Base-by-base conservation (phyloP, 2,329 filamentous ascomycete genomes). In the Ilyonectria destructans region DNA sequence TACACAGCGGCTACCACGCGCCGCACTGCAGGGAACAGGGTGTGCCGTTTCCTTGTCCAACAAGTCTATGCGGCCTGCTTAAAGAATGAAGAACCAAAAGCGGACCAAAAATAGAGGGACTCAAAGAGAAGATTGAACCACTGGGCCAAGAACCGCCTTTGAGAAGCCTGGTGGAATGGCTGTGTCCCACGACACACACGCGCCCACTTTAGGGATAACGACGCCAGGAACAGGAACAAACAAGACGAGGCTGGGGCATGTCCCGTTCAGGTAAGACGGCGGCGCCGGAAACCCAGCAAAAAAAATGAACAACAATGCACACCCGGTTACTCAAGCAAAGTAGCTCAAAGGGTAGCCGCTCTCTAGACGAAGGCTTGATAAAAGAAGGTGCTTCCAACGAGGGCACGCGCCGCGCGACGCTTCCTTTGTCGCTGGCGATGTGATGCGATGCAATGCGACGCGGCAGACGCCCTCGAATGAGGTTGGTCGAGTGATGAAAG, bases 401-500 rank as follows among this genome's bases (percentile, higher is more conserved):
- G 15, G 29, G 21, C 31, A 40, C 31, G 57, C 37, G 31, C 29
- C 49, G 49, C 31, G 57, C 37, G 31, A 37, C 49, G 49, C 49
- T 43, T 62, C 26, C 59, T 55, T 61, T 54, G 37, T 62, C 51
- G 46, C 21, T 49, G 48, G 31, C 26, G 45, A 48, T 48, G 29
- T n/a, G 29, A 37, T 56, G 40, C 26, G 45, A 48, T 48, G 29
- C 26, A 40, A 37, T 55, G 29, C 49, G 21, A 62, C 45, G 45
- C 49, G 26, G 31, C 31, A 12, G 12, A 56, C 54, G 19, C 31
- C 21, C 17, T 35, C 31, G 45, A 51, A 51, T 43, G 9, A 33
- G n/a, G 29, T 4, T 26, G 31, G 60, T 31, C 40, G 29, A 45
- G 19, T 37, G 54, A 40, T 33, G 51, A 31, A 40, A 17, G 31